Percentiles rank a stretch among this genome's conserved stretches.
These are phyloP conservation scores for Lonicera japonica DNA, from an alignment of 129 eudicot genomes.

Conservation along the genomic window DNA sequence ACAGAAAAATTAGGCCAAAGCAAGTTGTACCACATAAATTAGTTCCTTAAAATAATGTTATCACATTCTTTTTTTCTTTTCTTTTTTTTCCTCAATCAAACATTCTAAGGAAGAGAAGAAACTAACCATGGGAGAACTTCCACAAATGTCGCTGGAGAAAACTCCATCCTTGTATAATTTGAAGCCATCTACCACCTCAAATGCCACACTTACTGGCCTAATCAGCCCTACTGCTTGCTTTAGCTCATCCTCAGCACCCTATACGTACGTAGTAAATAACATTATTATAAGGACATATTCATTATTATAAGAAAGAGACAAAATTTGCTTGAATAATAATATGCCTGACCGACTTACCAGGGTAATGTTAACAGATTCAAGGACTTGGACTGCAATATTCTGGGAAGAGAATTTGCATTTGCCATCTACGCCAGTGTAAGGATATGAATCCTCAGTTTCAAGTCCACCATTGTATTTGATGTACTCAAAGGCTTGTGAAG, in stretches of 20 bases:
- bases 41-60: too few relatives aligned
- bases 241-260: slow-evolving; percentile 98
- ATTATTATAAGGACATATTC: too few relatives aligned
- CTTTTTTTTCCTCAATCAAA: too few relatives aligned
- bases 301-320: too few relatives aligned
- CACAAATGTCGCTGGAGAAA: slow-evolving; percentile 73
- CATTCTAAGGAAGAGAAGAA: too few relatives aligned
- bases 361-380: slow-evolving; percentile 82
- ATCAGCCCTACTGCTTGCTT: slow-evolving; percentile 90
- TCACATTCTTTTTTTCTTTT: too few relatives aligned
- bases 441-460: slow-evolving; percentile 89
- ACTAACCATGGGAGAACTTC: slow-evolving; percentile 76
- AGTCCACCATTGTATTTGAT: slow-evolving; percentile 89
- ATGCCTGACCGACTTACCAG: too few relatives aligned
- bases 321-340: too few relatives aligned
- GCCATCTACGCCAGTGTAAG: slow-evolving; percentile 76
- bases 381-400: slow-evolving; percentile 66
- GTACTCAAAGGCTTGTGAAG: slow-evolving; percentile 96
- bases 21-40: too few relatives aligned
- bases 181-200: slow-evolving; percentile 61
- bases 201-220: slow-evolving; percentile 98
- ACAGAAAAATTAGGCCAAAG: too few relatives aligned
- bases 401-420: slow-evolving; percentile 64
- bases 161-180: slow-evolving; percentile 70
- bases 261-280: slow-evolving; percentile 5